Percentiles rank a stretch among this genome's conserved stretches.
Conservation (phyloP, 2,329 filamentous ascomycete genomes). For the Leptosphaerulina australis region DNA sequence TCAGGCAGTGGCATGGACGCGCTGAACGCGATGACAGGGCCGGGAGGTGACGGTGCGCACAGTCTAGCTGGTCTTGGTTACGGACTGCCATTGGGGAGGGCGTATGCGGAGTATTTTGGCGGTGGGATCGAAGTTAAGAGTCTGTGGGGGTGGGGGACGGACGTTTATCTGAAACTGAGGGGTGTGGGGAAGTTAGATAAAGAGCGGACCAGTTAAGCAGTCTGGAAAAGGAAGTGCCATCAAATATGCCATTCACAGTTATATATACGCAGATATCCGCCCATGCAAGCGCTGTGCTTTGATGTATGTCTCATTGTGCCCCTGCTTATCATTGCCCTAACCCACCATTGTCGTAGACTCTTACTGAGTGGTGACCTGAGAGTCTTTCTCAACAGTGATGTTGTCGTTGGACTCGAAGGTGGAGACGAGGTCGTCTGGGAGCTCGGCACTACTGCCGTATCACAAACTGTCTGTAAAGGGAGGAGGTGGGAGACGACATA, state of each 20-base stretch:
- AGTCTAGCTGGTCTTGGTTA: conserved; percentile 89
- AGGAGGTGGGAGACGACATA: conserved; percentile 58
- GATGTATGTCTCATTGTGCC: conserved; percentile 14
- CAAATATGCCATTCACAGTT: conserved; percentile 7
- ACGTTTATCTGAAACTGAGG: conserved; percentile 68
- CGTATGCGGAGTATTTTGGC: conserved; percentile 98
- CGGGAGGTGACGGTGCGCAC: conserved; percentile 74
- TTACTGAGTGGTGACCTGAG: conserved; percentile 74
- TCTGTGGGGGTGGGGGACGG: conserved; percentile 87
- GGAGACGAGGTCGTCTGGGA: conserved; percentile 68
- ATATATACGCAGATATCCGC: conserved; percentile 19
- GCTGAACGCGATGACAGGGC: conserved; percentile 74
- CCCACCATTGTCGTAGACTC: conserved; percentile 12
- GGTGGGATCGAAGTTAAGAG: conserved; percentile 96
- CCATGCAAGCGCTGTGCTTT: conserved; percentile 17
- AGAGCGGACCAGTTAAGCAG: conserved; percentile 4
- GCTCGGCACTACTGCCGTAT: conserved; percentile 66
- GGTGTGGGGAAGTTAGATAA: conserved; percentile 59
- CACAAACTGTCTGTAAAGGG: background rate
- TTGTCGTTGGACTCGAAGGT: conserved; percentile 72
- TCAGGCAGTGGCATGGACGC: conserved; percentile 61
- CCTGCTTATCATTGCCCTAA: too few relatives aligned
- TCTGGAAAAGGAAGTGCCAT: background rate
- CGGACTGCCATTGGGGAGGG: conserved; percentile 84
- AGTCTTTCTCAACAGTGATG: conserved; percentile 79